Evolutionary conservation across 306 rosid species (phyloP), one percentile per base, ranked within the genome.

Genomic region (Benincasa hispida): DNA sequence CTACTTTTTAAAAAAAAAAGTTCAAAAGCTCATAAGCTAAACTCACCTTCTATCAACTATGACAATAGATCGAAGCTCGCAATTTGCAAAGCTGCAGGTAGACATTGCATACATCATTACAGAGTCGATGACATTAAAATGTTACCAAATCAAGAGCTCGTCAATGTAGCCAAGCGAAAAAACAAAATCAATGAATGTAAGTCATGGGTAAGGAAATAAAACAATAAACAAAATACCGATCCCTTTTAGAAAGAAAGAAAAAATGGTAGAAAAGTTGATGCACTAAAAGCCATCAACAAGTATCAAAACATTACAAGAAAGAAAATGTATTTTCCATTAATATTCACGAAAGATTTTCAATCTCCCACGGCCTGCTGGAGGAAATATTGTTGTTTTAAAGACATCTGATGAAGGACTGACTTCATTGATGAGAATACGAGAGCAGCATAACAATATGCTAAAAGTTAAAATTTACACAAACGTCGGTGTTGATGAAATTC

Each of bases 21-120:
- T 48, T 51, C 56, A 77, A 79, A 68, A 66, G 68, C 22, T 66
- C 66, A 24, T n/a, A 59, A 66, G 35, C 84, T 81, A 59, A 66
- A 50, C 87, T 84, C 74, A 90, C 92, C 89, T 76, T 82, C 81
- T 78, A 76, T 90, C 87, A 34, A 85, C 89, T 18, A 88, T 80
- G 83, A 87, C 84, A 85, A 90, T 79, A 27, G 96, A 87, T 55
- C 96, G 91, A 81, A 88, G 91, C 85, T 88, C 96, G 6, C 96
- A 90, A 73, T 90, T 90, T 13, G 88, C 79, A 75, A 88, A 90
- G 81, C 96, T 90, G 91, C 87, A 88, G 77, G 78, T 30, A 77
- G 22, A 81, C n/a, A 63, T 50, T 48, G 48, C 45, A 56, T 50
- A 63, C 70, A 61, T 62, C 72, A 65, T 77, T 58, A 24, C 19